These are phyloP conservation scores for Cystoisospora suis DNA, from an alignment of 169 alveolate genomes.

Conservation along the genomic window DNA sequence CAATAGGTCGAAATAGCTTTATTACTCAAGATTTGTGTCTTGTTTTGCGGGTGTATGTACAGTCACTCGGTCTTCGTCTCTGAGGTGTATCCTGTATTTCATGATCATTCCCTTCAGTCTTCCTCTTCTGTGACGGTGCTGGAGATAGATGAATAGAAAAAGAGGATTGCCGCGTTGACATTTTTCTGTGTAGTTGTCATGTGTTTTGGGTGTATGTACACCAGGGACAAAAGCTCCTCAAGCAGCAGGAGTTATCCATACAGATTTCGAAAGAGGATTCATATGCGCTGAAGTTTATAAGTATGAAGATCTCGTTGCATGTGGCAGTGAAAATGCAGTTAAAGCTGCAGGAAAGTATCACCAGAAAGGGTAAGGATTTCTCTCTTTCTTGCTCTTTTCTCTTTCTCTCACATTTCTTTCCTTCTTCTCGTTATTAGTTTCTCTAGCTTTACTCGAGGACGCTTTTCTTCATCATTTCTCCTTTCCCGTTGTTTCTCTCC, in stretches of 20 bases:
- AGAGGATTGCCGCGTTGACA: not conserved
- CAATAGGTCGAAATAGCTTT: too few relatives aligned
- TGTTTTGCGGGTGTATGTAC: too few relatives aligned
- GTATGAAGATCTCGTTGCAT: constrained; percentile 86
- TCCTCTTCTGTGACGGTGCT: too few relatives aligned
- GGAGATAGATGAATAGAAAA: too few relatives aligned
- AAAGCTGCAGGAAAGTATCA: constrained; percentile 89
- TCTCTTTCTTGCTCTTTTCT: too few relatives aligned
- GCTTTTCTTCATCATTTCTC: not conserved
- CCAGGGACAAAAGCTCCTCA: constrained; percentile 73
- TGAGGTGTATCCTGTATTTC: too few relatives aligned
- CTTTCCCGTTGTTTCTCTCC: not conserved
- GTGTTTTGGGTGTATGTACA: not conserved
- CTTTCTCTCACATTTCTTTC: too few relatives aligned
- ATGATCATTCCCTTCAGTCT: too few relatives aligned
- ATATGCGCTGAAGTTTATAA: constrained; percentile 97
- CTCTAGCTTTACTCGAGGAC: not conserved
- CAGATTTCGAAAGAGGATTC: constrained; percentile 98
- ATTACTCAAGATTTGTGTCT: too few relatives aligned
- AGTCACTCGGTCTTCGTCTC: too few relatives aligned
- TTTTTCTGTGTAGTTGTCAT: not conserved
- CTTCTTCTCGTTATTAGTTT: not conserved
- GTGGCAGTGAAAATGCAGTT: constrained; percentile 86
- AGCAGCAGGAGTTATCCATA: constrained; percentile 81
- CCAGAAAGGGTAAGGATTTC: constrained; percentile 75